Conservation (phyloP, 768 basidiomycete genomes). For the Mycena venus region DNA sequence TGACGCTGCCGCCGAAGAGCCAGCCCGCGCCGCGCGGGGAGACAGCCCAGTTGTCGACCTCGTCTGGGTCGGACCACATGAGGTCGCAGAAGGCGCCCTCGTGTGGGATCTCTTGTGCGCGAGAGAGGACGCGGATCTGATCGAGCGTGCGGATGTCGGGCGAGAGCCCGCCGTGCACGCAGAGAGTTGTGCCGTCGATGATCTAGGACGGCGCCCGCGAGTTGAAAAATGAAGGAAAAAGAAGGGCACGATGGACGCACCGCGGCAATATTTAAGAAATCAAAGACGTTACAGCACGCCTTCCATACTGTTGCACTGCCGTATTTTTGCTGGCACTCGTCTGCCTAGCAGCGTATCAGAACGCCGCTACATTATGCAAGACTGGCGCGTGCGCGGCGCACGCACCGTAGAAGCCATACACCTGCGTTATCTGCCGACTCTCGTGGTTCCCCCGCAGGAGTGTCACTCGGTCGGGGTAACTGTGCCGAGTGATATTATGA, state of each 20-base stretch:
- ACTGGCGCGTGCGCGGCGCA: not conserved
- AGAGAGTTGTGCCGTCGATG: constrained; percentile 92
- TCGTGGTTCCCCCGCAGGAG: constrained; percentile 96
- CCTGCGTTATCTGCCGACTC: constrained; percentile 97
- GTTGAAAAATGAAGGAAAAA: not conserved
- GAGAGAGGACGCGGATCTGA: constrained; percentile 91
- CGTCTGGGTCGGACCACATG: constrained; percentile 99
- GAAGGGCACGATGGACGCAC: constrained; percentile 56
- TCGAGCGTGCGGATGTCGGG: constrained; percentile 96
- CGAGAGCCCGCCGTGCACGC: constrained; percentile 96
- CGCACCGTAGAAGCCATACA: constrained; percentile 98
- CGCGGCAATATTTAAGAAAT: constrained; percentile 94
- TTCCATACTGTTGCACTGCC: constrained; percentile 97
- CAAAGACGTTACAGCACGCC: constrained; percentile 96
- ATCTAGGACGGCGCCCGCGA: constrained; percentile 65
- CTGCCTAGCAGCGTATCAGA: constrained; percentile 51
- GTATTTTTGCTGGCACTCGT: constrained; percentile 98
- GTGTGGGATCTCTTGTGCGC: constrained; percentile 98
- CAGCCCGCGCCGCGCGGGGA: constrained; percentile 97
- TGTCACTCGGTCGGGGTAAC: constrained; percentile 94
- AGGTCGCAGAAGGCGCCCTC: constrained; percentile 99
- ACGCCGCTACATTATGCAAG: constrained; percentile 5
- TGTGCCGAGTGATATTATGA: constrained; percentile 41
- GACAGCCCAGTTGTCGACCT: constrained; percentile 96
- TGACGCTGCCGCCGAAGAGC: constrained; percentile 91